Base-by-base conservation (phyloP, 169 alveolate genomes). In the Cyclospora cayetanensis region DNA sequence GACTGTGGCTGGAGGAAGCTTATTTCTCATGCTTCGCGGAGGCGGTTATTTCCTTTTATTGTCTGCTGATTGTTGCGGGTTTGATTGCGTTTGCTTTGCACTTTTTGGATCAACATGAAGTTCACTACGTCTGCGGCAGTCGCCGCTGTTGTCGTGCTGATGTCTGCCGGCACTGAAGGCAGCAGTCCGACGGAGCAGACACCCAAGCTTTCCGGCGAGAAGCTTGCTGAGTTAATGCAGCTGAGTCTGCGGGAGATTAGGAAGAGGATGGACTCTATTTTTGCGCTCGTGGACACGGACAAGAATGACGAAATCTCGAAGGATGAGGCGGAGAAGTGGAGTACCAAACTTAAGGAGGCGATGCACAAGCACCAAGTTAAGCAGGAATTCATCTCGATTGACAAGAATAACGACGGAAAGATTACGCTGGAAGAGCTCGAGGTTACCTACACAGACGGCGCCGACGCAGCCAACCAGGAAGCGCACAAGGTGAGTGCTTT, bases 361-460 rank as follows among this genome's bases (percentile, higher is more conserved):
- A 83, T 83, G 91, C 91, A 83, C 43, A 65, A 83, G 42, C 91
- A 83, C 91, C 91, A 83, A 43, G 91, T 83, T 15, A 52, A 37
- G 29, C 70, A 53, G 80, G 91, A 83, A 25, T 83, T 83, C 66
- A 42, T 53, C n/a, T 65, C 91, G n/a, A 83, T 83, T 20, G 91
- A 83, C 80, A 83, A 83, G 39, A 43, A 83, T 60, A 25, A n/a
- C 39, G 91, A 83, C 63, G 91, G 91, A 2, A 55, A 60, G 35
- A 66, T 83, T 15, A 53, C 91, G 9, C 43, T 83, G 41, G 79
- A 55, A 5, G 91, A 83, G 29, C 91, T 83, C 4, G 91, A 55
- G 79, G 91, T 66, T 20, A 83, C 91, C 0, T 83, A 83, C 80
- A 66, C 72, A 20, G 80, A 63, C 91, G 80, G 91, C 80, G 39